Percentiles rank a stretch among this genome's conserved stretches.
Conservation (phyloP, 2,329 filamentous ascomycete species). For the Curvularia verruculosa region DNA sequence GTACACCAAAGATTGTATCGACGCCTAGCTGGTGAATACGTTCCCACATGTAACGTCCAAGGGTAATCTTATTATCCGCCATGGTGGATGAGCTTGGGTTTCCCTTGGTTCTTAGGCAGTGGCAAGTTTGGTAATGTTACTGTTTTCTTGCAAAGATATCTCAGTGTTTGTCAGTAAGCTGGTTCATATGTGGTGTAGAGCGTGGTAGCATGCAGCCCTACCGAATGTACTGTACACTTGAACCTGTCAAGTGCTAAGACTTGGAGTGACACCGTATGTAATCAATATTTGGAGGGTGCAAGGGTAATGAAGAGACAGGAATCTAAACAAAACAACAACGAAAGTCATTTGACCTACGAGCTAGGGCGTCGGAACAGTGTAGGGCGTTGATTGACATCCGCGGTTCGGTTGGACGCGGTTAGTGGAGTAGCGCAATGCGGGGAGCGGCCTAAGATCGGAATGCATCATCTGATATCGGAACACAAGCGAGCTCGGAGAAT, state of each 20-base stretch:
- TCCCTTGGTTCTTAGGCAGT: neutral
- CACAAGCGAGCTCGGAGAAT: neutral
- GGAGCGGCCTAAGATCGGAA: conserved; percentile 17
- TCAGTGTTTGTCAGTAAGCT: neutral
- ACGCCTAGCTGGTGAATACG: conserved; percentile 51
- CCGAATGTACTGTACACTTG: conserved; percentile 7
- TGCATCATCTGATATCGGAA: conserved; percentile 7
- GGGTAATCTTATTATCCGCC: conserved; percentile 41
- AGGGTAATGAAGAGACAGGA: neutral
- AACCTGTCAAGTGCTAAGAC: neutral
- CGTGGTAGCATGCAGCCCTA: neutral
- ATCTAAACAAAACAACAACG: neutral
- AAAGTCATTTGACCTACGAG: conserved; percentile 10
- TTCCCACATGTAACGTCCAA: conserved; percentile 53
- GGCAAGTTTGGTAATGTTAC: neutral
- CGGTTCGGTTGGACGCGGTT: conserved; percentile 30
- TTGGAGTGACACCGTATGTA: neutral
- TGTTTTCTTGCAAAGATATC: neutral
- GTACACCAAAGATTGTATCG: conserved; percentile 52
- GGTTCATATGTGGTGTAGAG: neutral
- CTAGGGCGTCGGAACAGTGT: conserved; percentile 16
- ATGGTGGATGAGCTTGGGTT: neutral
- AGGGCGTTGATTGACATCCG: conserved; percentile 19
- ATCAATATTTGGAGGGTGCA: neutral
- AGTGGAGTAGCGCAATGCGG: conserved; percentile 14